phyloP scores from a whole-genome alignment of 495 filamentous ascomycete species.

The Xylaria scruposa region DNA sequence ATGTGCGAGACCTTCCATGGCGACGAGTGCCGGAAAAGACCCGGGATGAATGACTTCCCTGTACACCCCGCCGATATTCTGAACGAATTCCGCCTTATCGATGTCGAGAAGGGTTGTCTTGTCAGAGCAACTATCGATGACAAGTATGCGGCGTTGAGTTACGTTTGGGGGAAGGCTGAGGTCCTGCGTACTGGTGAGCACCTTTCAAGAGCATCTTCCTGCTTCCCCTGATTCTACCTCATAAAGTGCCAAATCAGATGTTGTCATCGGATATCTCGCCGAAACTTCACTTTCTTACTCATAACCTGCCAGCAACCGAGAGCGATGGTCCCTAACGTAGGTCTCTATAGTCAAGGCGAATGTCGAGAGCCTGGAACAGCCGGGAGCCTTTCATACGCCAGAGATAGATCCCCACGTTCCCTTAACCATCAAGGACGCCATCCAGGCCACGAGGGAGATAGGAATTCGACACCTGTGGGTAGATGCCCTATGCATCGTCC shows the following conservation, averaged over 20 bases:
- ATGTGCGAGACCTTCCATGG: neutral
- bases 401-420: constrained; percentile 30
- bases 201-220: neutral
- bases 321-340: neutral
- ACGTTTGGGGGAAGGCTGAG: neutral
- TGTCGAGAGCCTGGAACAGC: neutral
- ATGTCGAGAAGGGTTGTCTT: neutral
- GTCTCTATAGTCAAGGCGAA: neutral
- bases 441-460: constrained; percentile 32
- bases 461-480: constrained; percentile 42
- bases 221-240: neutral
- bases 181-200: constrained; percentile 2
- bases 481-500: constrained; percentile 42
- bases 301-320: neutral
- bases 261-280: neutral
- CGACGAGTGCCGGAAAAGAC: constrained; percentile 3
- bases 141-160: constrained; percentile 3
- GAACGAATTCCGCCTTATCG: neutral
- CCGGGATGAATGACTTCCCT: neutral
- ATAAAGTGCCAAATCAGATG: neutral
- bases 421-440: constrained; percentile 38
- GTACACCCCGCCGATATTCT: neutral
- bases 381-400: neutral
- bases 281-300: neutral
- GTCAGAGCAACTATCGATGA: neutral